Evolutionary conservation across 1,284 basidiomycete genomes (phyloP).

Genomic region (Rhodotorula sp.): DNA sequence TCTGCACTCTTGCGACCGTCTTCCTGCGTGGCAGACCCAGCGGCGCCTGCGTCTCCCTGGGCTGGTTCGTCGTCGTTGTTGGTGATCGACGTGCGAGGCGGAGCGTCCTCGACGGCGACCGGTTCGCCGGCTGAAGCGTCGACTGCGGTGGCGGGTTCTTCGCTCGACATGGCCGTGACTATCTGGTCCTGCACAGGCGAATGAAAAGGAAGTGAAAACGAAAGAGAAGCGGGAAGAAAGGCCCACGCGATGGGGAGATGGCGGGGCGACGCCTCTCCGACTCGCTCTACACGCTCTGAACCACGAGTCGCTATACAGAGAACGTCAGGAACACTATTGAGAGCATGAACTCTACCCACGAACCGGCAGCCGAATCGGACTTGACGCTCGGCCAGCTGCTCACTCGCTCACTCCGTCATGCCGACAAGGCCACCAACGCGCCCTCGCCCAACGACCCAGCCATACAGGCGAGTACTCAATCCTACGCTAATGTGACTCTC

Average conservation of each 20-base stretch:
- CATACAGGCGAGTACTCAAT: conserved; percentile 15
- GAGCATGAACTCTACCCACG: background rate
- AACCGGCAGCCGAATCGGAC: conserved; percentile 2
- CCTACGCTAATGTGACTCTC: too few relatives aligned
- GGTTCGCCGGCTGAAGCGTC: conserved; percentile 22
- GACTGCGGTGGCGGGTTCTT: conserved; percentile 20
- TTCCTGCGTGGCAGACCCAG: background rate
- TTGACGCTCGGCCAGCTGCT: conserved; percentile 39
- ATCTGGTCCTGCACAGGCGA: background rate
- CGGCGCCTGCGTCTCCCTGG: background rate
- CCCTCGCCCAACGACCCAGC: conserved; percentile 23
- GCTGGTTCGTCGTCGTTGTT: conserved; percentile 1
- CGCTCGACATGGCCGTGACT: conserved; percentile 11
- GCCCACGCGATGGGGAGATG: background rate
- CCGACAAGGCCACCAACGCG: conserved; percentile 11
- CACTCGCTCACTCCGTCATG: conserved; percentile 20
- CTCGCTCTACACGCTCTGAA: background rate
- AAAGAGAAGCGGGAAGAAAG: background rate
- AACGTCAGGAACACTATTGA: too few relatives aligned
- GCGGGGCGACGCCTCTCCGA: too few relatives aligned
- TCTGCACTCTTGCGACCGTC: background rate
- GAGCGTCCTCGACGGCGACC: background rate
- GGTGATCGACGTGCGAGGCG: conserved; percentile 1
- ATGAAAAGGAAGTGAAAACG: background rate
- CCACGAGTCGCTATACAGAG: too few relatives aligned